phyloP scores from a whole-genome alignment of 202 grass and related monocot genomes.

The Setaria italica region DNA sequence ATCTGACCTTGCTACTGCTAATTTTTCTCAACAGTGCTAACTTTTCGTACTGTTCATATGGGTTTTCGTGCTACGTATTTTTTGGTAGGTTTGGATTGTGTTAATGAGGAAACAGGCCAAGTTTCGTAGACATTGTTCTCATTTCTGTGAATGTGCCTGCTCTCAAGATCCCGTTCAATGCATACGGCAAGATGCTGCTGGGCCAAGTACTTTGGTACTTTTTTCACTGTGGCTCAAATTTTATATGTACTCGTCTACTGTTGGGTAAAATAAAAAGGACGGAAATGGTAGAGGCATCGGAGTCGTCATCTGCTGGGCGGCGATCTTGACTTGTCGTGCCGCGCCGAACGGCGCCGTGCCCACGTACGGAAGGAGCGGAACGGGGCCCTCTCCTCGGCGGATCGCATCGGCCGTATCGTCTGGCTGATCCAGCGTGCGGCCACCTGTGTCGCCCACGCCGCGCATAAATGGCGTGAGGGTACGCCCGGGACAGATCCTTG shows the following conservation, averaged over 20 bases:
- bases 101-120: background rate
- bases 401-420: constrained; percentile 5
- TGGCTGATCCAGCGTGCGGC: too few relatives aligned
- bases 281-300: too few relatives aligned
- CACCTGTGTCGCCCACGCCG: background rate
- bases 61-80: background rate
- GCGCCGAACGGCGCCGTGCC: too few relatives aligned
- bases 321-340: background rate
- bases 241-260: too few relatives aligned
- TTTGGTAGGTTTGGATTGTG: background rate
- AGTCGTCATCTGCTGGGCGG: too few relatives aligned
- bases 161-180: too few relatives aligned
- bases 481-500: constrained; percentile 41
- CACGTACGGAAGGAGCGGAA: too few relatives aligned
- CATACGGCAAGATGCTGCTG: background rate
- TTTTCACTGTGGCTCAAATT: background rate
- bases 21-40: background rate
- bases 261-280: background rate
- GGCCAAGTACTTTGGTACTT: too few relatives aligned
- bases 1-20: background rate
- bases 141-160: background rate
- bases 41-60: background rate
- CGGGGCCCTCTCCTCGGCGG: background rate
- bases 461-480: constrained; percentile 29
- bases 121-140: background rate